Conservation (phyloP, 345 rosid species). For the Cardiospermum halicacabum region DNA sequence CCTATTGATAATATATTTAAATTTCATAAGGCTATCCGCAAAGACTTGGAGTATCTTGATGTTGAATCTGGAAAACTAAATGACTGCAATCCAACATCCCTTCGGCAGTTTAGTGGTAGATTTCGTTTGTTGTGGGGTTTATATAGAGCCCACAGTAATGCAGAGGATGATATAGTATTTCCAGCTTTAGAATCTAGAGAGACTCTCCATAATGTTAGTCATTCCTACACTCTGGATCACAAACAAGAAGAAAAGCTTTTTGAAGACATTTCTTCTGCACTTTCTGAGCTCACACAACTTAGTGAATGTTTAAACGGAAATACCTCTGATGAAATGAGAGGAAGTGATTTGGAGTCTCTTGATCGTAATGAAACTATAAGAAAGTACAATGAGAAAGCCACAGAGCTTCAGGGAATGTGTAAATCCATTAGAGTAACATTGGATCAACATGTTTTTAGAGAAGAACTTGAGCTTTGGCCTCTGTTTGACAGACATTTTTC, state of each 20-base stretch:
- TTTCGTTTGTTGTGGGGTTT: slow-evolving; percentile 56
- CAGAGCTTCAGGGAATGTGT: slow-evolving; percentile 63
- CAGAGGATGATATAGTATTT: slow-evolving; percentile 64
- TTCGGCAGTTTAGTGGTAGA: slow-evolving; percentile 57
- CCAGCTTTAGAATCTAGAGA: slow-evolving; percentile 60
- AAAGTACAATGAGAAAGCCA: slow-evolving; percentile 43
- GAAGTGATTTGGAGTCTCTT: slow-evolving; percentile 17
- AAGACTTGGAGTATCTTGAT: slow-evolving; percentile 60
- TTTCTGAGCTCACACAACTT: slow-evolving; percentile 44
- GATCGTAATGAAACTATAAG: slow-evolving; percentile 17
- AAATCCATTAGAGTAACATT: slow-evolving; percentile 52
- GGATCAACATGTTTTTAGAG: slow-evolving; percentile 54
- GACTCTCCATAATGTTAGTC: slow-evolving; percentile 60
- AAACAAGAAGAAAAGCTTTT: slow-evolving; percentile 57
- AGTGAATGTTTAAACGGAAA: slow-evolving; percentile 25
- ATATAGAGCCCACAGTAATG: slow-evolving; percentile 61
- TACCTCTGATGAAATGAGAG: slow-evolving; percentile 14
- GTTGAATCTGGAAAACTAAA: slow-evolving; percentile 55
- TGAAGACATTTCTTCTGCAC: slow-evolving; percentile 48
- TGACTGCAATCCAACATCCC: slow-evolving; percentile 42
- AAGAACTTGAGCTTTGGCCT: slow-evolving; percentile 66
- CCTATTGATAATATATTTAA: slow-evolving; percentile 60
- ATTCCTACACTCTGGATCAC: slow-evolving; percentile 59
- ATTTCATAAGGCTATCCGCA: slow-evolving; percentile 60
- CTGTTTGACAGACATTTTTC: slow-evolving; percentile 57